phyloP scores from a whole-genome alignment of 108 stramenopile species.

The Nitzschia putrida region DNA sequence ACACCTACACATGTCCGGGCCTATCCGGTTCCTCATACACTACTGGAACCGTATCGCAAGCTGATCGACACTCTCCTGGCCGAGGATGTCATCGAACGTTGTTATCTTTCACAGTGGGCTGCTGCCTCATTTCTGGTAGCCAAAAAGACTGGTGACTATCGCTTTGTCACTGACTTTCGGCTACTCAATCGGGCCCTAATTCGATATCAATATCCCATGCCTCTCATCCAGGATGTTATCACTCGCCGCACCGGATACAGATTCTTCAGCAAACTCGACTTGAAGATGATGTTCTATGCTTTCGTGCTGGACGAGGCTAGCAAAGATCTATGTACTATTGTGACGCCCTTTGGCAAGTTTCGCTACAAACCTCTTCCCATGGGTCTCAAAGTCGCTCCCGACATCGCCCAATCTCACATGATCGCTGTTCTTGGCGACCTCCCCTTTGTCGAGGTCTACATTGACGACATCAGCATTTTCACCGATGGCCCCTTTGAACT shows the following conservation, averaged over 20 bases:
- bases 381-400: conserved; percentile 35
- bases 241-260: conserved; percentile 33
- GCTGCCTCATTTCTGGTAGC: too few species aligned
- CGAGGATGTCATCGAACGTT: neutral
- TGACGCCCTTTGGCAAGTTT: too few species aligned
- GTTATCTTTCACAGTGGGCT: neutral
- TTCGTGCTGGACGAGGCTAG: conserved; percentile 26
- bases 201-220: conserved; percentile 48
- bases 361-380: conserved; percentile 38
- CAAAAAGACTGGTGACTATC: too few species aligned
- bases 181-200: conserved; percentile 39
- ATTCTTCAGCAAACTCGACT: conserved; percentile 46
- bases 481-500: conserved; percentile 27
- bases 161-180: conserved; percentile 41
- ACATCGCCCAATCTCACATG: conserved; percentile 52
- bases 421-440: conserved; percentile 18
- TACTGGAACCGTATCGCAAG: neutral
- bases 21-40: neutral
- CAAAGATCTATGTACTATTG: neutral
- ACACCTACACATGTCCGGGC: too few species aligned
- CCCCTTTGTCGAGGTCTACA: conserved; percentile 33
- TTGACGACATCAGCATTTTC: conserved; percentile 17
- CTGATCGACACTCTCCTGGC: neutral
- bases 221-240: conserved; percentile 39
- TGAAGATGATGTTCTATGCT: conserved; percentile 50